These are phyloP conservation scores for Fusarium musae DNA, from an alignment of 2,329 filamentous ascomycete genomes.

Conservation along the genomic window DNA sequence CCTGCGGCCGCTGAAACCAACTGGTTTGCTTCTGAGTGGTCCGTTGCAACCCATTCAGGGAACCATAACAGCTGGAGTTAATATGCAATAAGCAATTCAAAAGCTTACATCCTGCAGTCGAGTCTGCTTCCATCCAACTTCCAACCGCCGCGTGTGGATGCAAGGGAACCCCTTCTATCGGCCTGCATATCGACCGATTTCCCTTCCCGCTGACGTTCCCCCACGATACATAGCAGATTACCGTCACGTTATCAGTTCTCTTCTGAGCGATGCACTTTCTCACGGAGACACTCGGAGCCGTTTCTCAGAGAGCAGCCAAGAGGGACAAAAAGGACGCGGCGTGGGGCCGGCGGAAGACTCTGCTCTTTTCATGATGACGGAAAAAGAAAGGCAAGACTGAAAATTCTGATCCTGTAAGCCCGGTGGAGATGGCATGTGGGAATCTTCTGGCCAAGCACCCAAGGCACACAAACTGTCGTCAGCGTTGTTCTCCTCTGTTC, in stretches of 20 bases:
- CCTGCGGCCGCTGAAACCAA: background rate
- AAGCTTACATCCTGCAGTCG: slow-evolving; percentile 2
- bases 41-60: slow-evolving; percentile 14
- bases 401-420: slow-evolving; percentile 34
- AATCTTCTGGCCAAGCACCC: slow-evolving; percentile 1
- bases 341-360: slow-evolving; percentile 36
- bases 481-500: slow-evolving; percentile 8
- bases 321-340: slow-evolving; percentile 24
- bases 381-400: slow-evolving; percentile 7
- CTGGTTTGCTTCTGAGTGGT: background rate
- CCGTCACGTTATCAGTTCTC: slow-evolving; percentile 12
- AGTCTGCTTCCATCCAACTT: slow-evolving; percentile 1
- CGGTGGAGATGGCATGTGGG: slow-evolving; percentile 36
- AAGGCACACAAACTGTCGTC: slow-evolving; percentile 24
- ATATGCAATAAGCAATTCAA: slow-evolving; percentile 9
- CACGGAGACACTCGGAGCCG: slow-evolving; percentile 42
- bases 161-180: slow-evolving; percentile 12
- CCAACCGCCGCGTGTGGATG: background rate
- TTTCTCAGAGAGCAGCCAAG: slow-evolving; percentile 14
- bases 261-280: background rate
- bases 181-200: slow-evolving; percentile 26
- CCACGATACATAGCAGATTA: slow-evolving; percentile 32
- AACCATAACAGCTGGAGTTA: slow-evolving; percentile 9
- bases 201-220: slow-evolving; percentile 9
- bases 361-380: slow-evolving; percentile 4